Evolutionary conservation across 2,329 filamentous ascomycete genomes (phyloP), one percentile per base, ranked within the genome.

Genomic region (Sporothrix humicola): DNA sequence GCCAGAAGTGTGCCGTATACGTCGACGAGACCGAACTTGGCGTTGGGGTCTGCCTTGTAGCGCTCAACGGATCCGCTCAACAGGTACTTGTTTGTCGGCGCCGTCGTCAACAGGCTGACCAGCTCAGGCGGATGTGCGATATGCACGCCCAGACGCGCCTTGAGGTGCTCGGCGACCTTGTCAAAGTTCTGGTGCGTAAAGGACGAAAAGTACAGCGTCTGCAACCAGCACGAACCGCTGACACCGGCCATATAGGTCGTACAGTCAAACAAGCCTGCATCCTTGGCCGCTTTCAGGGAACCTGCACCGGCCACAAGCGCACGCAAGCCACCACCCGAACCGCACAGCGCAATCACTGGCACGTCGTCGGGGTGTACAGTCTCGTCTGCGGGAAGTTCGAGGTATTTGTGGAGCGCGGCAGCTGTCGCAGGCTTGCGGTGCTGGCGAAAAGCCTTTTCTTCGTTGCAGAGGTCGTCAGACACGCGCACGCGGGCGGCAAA

Each of bases 161-260:
- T 98, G 72, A 99, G 84, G 79, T 99, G 96, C 10, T 95, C 89
- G 54, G 98, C 88, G 23, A 97, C 86, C 52, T 86, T 88, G 26
- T 87, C 84, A 77, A 97, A 88, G 75, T 88, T 89, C 72, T 90
- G 89, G 17, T 87, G 85, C 0, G 91, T 87, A 73, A 98, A 87
- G 0, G 93, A 93, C 0, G 93, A 95, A 79, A 96, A 91, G 80
- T 93, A 97, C 3, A 99, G 86, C 0, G 93, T 87, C 81, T 98
- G 95, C 6, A 98, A 86, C 96, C 96, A 99, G 81, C 96, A 98
- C 76, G 93, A 97, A 0, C 96, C 96, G 79, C 94, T 98, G 68
- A 99, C 96, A 0, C 96, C 96, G 5, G 95, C 94, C 0, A 94
- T 97, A 79, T 99, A 99, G 1, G 95, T 98, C 12, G 93, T 88